Percentiles rank a stretch among this genome's conserved stretches.
These are phyloP conservation scores for Pichia ethanolica DNA, from an alignment of 805 yeast species.

Conservation along the genomic window DNA sequence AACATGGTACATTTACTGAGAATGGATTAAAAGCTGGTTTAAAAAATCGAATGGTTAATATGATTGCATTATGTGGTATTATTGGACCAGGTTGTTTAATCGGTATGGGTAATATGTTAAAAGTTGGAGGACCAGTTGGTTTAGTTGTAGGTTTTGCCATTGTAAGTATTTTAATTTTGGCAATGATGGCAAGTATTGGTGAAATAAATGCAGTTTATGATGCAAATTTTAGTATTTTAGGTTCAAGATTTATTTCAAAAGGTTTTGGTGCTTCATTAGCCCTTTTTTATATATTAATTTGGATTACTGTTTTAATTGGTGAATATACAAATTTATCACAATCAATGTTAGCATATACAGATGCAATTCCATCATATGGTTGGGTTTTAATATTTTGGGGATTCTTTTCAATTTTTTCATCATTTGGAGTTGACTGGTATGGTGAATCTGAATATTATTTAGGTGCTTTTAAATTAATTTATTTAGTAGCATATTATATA, in stretches of 20 bases:
- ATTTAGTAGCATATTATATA: conserved; percentile 42
- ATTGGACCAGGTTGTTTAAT: conserved; percentile 55
- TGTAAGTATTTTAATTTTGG: conserved; percentile 44
- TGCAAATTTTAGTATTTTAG: conserved; percentile 45
- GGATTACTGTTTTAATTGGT: conserved; percentile 48
- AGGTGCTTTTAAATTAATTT: conserved; percentile 41
- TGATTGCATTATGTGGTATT: conserved; percentile 35
- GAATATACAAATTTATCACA: conserved; percentile 50
- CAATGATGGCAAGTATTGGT: conserved; percentile 50
- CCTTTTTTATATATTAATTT: conserved; percentile 44
- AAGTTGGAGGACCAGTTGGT: conserved; percentile 47
- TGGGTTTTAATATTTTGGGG: conserved; percentile 48
- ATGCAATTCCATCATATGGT: conserved; percentile 46
- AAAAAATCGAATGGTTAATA: conserved; percentile 17
- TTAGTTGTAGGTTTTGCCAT: conserved; percentile 41
- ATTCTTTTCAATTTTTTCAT: conserved; percentile 42
- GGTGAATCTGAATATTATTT: conserved; percentile 52
- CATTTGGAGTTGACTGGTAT: conserved; percentile 44
- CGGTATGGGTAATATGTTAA: conserved; percentile 42
- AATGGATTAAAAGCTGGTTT: conserved; percentile 16
- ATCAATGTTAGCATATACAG: conserved; percentile 43
- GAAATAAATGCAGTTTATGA: conserved; percentile 49
- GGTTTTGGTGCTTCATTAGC: conserved; percentile 55
- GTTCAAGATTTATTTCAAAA: conserved; percentile 42
- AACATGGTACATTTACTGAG: neutral